phyloP scores from a whole-genome alignment of 2,329 filamentous ascomycete species.

The Botryosphaeria dothidea region DNA sequence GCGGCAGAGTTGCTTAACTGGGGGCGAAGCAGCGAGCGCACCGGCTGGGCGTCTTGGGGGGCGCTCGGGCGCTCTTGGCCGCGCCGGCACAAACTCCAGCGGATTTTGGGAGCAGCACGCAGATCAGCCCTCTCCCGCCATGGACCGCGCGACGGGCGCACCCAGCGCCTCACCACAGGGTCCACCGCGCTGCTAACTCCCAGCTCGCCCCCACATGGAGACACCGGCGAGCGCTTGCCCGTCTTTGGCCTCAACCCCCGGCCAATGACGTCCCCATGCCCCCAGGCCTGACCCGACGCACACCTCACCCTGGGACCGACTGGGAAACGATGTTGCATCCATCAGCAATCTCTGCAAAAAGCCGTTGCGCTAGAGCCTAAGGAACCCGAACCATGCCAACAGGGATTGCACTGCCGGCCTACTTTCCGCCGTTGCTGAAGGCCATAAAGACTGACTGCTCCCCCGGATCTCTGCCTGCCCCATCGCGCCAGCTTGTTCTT shows the following conservation, averaged over 20 bases:
- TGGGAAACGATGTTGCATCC: slow-evolving; percentile 24
- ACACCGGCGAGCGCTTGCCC: background rate
- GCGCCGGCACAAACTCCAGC: slow-evolving; percentile 4
- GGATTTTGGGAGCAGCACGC: background rate
- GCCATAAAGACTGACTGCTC: slow-evolving; percentile 1
- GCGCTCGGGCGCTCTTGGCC: background rate
- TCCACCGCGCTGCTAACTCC: background rate
- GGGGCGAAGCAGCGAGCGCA: background rate
- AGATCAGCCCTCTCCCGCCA: slow-evolving; percentile 4
- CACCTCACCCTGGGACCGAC: background rate
- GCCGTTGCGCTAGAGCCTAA: slow-evolving; percentile 16
- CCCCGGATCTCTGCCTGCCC: slow-evolving; percentile 10
- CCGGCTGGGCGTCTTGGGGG: slow-evolving; percentile 13
- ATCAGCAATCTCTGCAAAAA: slow-evolving; percentile 18
- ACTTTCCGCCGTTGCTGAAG: background rate
- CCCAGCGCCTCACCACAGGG: slow-evolving; percentile 16
- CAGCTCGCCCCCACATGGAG: slow-evolving; percentile 6
- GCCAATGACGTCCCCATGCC: slow-evolving; percentile 17
- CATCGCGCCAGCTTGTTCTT: slow-evolving; percentile 8
- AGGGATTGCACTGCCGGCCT: slow-evolving; percentile 10
- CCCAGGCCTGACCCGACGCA: background rate
- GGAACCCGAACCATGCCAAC: background rate
- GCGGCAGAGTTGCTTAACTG: slow-evolving; percentile 7
- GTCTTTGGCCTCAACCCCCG: background rate
- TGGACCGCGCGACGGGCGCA: slow-evolving; percentile 13